Evolutionary conservation across 78 protist species (phyloP), one percentile per base, ranked within the genome.

Genomic region (Anaeramoeba ignava): DNA sequence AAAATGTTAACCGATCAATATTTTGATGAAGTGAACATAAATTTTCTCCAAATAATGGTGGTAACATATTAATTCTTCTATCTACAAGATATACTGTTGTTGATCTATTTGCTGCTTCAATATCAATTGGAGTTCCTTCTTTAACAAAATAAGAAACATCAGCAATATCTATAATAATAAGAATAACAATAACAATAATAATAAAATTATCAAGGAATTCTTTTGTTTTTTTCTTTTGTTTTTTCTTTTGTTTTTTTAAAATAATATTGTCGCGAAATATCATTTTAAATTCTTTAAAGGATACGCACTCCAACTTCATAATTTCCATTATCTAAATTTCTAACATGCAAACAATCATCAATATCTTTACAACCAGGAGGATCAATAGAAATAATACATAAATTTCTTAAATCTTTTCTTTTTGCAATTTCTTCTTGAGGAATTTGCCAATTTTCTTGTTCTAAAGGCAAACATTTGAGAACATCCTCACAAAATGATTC

Each of bases 341-440:
- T n/a, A 36, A 79, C 80, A 40, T 95, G 96, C 54, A 97, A 83
- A 0, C 98, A 97, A 39, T 97, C 99, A 81, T 97, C 99, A 39
- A 97, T 94, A 88, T 97, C 99, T 54, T 83, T 91, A 84, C 98
- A 92, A 2, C 98, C 98, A 3, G 91, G 86, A 3, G 91, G 91
- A 36, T 88, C 91, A 31, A 88, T 73, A 1, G 86, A 79, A 39
- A 83, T 84, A 8, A 88, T 83, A 78, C 3, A 1, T 17, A 0
- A 2, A 33, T 81, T 78, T 40, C 80, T 38, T 80, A 87, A 39
- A 33, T 87, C 88, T 39, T 38, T 37, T 0, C 88, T 34, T 17
- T 40, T 40, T 31, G 36, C 83, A 33, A 80, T 39, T 80, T 86
- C 90, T 3, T 81, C 86, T 37, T 3, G 87, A 8, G 85, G 85